Base-by-base conservation (phyloP, 23 red algal species). In the Cyanidioschyzon merolae region DNA sequence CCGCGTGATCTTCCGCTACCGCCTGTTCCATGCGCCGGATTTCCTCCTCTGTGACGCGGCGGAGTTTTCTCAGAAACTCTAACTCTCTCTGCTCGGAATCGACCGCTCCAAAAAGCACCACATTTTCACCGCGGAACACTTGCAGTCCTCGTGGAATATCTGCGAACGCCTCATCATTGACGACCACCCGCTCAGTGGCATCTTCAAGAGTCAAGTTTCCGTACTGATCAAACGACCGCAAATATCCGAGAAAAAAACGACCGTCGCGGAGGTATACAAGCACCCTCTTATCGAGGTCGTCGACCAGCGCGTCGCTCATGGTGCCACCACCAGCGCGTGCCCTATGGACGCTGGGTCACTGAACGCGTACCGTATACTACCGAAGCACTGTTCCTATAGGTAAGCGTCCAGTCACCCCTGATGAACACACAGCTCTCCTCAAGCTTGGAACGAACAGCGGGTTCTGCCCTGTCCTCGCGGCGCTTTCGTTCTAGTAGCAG, bases 101-200 rank as follows among this genome's bases (percentile, higher is more conserved):
- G 24, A 88, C 88, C 83, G 88, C 80, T 30, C 94, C 94, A 41
- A 98, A 59, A n/a, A 98, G 77, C 82, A 92, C 89, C n/a, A 98
- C 94, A 36, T 98, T 98, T 76, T 98, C 94, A 29, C 94, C 94
- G 7, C 94, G 94, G 24, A 98, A 86, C 18, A 98, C 83, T 37
- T 89, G 83, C 40, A 91, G 80, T 38, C 94, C 94, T 37, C 84
- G 78, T 24, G 88, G 88, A 50, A 92, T 82, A 79, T 98, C 94
- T 7, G 86, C 89, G 76, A 88, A 98, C 34, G 79, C 58, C 16
- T 89, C 76, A 7, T 89, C 40, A 7, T 35, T 71, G 1, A 98
- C 85, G 29, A 90, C 45, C 38, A 98, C 81, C 40, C 94, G 84
- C 41, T 98, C 94, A 27, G 89, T 86, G 1, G 94, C 79, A 31